A percentile compares a stretch with the other conserved stretches of the same genome.
Evolutionary conservation across 148 eudicot genomes (phyloP).

Genomic region (Linanthus parryae): DNA sequence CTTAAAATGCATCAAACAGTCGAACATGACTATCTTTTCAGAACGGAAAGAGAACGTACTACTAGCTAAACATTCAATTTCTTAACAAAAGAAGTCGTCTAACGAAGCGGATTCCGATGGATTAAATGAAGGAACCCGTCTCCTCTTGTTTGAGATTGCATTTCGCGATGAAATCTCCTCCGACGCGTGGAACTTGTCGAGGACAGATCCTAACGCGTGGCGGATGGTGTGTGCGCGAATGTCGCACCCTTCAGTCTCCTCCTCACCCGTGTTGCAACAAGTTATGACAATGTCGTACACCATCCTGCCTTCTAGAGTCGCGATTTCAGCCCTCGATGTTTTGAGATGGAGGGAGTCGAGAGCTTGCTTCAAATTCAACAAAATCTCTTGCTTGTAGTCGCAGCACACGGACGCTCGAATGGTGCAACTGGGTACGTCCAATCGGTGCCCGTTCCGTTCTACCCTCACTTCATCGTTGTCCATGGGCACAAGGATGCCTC

Average conservation of each 20-base stretch:
- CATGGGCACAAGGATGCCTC: background rate
- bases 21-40: too few species aligned
- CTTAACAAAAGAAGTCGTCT: constrained; percentile 38
- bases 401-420: background rate
- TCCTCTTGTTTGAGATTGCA: constrained; percentile 42
- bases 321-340: background rate
- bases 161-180: constrained; percentile 42
- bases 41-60: too few species aligned
- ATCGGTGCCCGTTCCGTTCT: constrained; percentile 21
- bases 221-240: constrained; percentile 30
- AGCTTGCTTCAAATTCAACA: background rate
- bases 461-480: background rate
- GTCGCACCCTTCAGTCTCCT: constrained; percentile 15
- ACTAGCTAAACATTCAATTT: too few species aligned
- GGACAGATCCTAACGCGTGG: constrained; percentile 38
- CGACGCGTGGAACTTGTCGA: constrained; percentile 48
- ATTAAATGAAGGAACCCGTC: constrained; percentile 29
- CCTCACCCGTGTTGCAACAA: background rate
- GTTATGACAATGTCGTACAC: background rate
- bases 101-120: constrained; percentile 32
- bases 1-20: too few species aligned
- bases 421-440: constrained; percentile 12
- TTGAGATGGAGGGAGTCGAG: background rate
- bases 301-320: background rate
- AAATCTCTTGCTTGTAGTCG: background rate